Percentiles rank a stretch among this genome's conserved stretches.
phyloP scores from a whole-genome alignment of 371 early-diverging fungal genomes.

The Circinella umbellata region DNA sequence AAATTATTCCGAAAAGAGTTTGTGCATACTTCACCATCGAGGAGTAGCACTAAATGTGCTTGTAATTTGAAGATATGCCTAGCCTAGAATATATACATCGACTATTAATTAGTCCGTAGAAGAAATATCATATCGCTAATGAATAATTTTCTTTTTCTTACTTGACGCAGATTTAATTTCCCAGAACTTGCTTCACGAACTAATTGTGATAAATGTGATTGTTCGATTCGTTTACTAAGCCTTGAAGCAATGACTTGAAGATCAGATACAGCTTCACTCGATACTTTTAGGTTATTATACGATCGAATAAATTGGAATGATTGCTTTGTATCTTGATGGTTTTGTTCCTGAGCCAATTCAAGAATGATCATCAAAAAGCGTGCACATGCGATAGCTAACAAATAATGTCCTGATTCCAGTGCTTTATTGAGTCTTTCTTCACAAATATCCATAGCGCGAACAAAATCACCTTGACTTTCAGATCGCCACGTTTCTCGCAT shows the following conservation, averaged over 20 bases:
- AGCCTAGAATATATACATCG: not conserved
- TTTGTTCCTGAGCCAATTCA: not conserved
- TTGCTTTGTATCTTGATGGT: not conserved
- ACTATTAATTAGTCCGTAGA: not conserved
- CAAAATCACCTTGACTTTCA: not conserved
- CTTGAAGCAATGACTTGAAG: not conserved
- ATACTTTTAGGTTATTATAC: not conserved
- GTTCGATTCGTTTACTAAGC: not conserved
- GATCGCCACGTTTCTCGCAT: not conserved
- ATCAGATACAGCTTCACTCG: not conserved
- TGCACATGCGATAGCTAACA: conserved; percentile 1
- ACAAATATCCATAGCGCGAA: not conserved
- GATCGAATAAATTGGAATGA: not conserved
- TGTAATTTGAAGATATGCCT: not conserved
- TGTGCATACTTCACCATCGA: not conserved
- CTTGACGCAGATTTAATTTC: not conserved
- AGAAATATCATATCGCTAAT: too few relatives aligned
- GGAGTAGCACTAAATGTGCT: not conserved
- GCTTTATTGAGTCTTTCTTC: not conserved
- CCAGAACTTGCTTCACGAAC: not conserved
- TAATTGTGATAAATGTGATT: not conserved
- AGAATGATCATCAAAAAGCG: not conserved
- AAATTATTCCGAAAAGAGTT: not conserved
- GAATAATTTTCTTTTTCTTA: not conserved
- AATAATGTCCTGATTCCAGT: not conserved